These are phyloP conservation scores for Adiantum capillusveneris DNA, from an alignment of 75 land plant genomes.

Conservation along the genomic window DNA sequence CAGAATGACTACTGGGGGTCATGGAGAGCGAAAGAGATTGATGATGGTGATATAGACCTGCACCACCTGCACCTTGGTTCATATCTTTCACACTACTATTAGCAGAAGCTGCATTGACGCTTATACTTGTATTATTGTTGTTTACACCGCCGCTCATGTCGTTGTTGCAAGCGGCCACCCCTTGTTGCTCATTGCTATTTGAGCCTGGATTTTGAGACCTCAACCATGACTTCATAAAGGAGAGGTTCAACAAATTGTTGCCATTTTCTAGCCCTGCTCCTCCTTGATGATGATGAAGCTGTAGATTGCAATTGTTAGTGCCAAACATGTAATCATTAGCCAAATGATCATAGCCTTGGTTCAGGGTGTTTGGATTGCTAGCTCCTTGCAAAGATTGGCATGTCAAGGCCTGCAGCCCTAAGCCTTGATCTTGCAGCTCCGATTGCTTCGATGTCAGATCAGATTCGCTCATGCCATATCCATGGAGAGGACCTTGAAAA, in stretches of 20 bases:
- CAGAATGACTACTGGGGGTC: conserved; percentile 1
- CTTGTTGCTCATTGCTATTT: background rate
- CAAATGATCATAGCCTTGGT: too few relatives aligned
- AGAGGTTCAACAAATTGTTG: background rate
- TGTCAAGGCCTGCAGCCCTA: background rate
- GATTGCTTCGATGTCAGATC: conserved; percentile 2
- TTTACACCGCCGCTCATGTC: background rate
- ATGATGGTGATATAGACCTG: background rate
- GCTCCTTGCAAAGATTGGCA: background rate
- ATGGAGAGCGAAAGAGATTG: conserved; percentile 2
- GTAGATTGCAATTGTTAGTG: background rate
- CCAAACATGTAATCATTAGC: background rate
- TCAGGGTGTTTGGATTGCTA: too few relatives aligned
- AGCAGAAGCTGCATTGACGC: background rate
- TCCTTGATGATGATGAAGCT: background rate
- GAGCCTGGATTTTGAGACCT: background rate
- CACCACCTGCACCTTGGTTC: too few relatives aligned
- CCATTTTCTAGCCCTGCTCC: background rate
- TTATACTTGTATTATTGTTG: background rate
- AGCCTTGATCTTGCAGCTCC: background rate
- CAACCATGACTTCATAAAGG: conserved; percentile 4
- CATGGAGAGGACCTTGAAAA: background rate
- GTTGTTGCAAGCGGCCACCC: background rate
- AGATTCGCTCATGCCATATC: background rate
- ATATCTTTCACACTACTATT: background rate